Conservation (phyloP, 2,329 filamentous ascomycete species). For the Hymenotorrendiella dingleyae region DNA sequence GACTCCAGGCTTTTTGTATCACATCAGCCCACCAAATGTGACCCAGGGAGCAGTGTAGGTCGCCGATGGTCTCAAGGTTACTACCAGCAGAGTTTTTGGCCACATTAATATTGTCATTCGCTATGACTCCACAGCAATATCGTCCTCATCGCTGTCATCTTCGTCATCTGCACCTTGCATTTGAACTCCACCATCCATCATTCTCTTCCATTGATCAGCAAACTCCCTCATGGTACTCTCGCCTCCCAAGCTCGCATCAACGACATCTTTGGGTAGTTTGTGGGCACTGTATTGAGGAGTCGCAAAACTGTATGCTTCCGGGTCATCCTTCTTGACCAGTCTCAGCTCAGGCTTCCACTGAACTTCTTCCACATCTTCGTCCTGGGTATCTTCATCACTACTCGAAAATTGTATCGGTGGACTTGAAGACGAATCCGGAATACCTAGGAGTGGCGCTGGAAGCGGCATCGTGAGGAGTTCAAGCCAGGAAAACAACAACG, state of each 20-base stretch:
- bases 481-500: constrained; percentile 81
- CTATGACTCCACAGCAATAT: constrained; percentile 1
- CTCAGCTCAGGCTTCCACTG: constrained; percentile 69
- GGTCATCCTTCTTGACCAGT: constrained; percentile 76
- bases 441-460: constrained; percentile 49
- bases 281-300: constrained; percentile 89
- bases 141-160: constrained; percentile 31
- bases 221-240: constrained; percentile 78
- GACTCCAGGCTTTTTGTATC: too few relatives aligned
- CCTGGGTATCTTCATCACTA: constrained; percentile 37
- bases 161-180: constrained; percentile 34
- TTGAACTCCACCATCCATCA: constrained; percentile 38
- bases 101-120: background rate
- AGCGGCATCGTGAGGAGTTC: constrained; percentile 73
- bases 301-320: constrained; percentile 80
- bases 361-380: constrained; percentile 42
- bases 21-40: too few relatives aligned
- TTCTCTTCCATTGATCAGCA: constrained; percentile 66
- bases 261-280: constrained; percentile 90
- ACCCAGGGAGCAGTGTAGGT: too few relatives aligned
- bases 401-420: constrained; percentile 29
- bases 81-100: too few relatives aligned
- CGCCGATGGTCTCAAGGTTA: too few relatives aligned
- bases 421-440: constrained; percentile 30
- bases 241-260: constrained; percentile 62